Evolutionary conservation across 164 flowering plant genomes (phyloP), one percentile per base, ranked within the genome.

Genomic region (Platanus orientalis): DNA sequence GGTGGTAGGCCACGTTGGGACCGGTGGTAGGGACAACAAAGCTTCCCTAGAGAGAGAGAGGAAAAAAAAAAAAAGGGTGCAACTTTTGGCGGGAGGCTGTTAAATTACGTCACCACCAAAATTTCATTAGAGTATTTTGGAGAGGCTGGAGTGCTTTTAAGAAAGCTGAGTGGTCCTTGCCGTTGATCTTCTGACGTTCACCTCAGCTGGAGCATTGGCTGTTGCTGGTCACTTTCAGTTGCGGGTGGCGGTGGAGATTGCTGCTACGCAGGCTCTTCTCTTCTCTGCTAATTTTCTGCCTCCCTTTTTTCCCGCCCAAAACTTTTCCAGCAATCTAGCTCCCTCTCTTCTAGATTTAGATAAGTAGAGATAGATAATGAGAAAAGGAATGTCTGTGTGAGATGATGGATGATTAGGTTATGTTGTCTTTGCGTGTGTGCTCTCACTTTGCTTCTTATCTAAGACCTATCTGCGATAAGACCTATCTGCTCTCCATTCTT

Each of bases 241-340:
- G 82, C 84, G 69, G 86, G 84, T 80, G 75, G 72, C 54, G 67
- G 69, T 66, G 58, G 44, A 40, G 51, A 56, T 65, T 62, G 67
- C 71, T 71, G 40, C 67, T 61, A 61, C 60, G 45, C 60, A 24
- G 36, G 52, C 19, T 14, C 60, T 23, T 45, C 20, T 45, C 49
- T 19, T 14, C 49, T 19, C 19, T 16, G 26, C 48, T 52, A 21
- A 32, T 45, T 45, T 14, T 45, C 20, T 19, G 19, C 49, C 49
- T 27, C 58, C 71, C 71, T 69, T 66, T 70, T 55, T 61, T 69
- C 64, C 53, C 69, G 40, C 71, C 34, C 39, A 61, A 75, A 77
- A 75, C 87, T 85, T 83, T 81, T 60, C 71, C 83, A 70, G 76
- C 79, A 83, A 85, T 82, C 81, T 67, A 81, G 79, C 81, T 69